Evolutionary conservation across 768 basidiomycete genomes (phyloP).

Genomic region (Auricularia auricula-judae): DNA sequence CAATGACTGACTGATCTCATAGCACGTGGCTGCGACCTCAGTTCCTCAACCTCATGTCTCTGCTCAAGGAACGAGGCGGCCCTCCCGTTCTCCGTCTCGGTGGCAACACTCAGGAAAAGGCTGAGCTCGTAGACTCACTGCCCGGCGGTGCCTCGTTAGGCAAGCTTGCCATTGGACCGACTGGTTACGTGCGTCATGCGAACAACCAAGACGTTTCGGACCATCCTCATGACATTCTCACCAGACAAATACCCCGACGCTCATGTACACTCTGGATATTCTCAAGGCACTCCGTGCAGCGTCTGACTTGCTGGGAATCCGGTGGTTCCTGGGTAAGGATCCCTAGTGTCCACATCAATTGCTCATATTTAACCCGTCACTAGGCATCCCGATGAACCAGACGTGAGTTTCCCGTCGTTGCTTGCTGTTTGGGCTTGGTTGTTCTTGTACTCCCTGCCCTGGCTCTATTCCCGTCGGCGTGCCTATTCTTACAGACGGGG

Average conservation of each 20-base stretch:
- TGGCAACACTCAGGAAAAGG: slow-evolving; percentile 71
- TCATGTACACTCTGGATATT: slow-evolving; percentile 27
- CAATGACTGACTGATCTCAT: too few species aligned
- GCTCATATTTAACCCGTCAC: neutral
- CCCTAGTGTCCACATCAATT: slow-evolving; percentile 22
- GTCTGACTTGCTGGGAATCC: slow-evolving; percentile 15
- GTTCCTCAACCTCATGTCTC: slow-evolving; percentile 72
- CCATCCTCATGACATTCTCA: neutral
- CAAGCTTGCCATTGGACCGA: slow-evolving; percentile 26
- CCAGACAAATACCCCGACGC: slow-evolving; percentile 27
- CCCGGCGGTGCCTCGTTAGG: slow-evolving; percentile 37
- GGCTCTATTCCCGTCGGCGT: too few species aligned
- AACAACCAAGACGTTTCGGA: neutral
- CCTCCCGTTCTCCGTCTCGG: slow-evolving; percentile 55
- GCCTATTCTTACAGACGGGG: too few species aligned
- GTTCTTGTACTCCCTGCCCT: too few species aligned
- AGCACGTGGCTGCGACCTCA: slow-evolving; percentile 37
- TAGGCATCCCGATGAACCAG: slow-evolving; percentile 13
- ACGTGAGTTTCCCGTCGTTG: neutral
- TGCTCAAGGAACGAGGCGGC: slow-evolving; percentile 53
- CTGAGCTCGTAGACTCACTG: slow-evolving; percentile 35
- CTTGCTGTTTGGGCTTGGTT: too few species aligned
- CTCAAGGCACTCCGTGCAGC: slow-evolving; percentile 27
- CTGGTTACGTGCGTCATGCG: slow-evolving; percentile 19
- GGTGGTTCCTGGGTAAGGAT: slow-evolving; percentile 17